A percentile compares a stretch with the other conserved stretches of the same genome.
Conservation (phyloP, 225 moss, liverwort and hornwort genomes). For the Takakia lepidozioides region DNA sequence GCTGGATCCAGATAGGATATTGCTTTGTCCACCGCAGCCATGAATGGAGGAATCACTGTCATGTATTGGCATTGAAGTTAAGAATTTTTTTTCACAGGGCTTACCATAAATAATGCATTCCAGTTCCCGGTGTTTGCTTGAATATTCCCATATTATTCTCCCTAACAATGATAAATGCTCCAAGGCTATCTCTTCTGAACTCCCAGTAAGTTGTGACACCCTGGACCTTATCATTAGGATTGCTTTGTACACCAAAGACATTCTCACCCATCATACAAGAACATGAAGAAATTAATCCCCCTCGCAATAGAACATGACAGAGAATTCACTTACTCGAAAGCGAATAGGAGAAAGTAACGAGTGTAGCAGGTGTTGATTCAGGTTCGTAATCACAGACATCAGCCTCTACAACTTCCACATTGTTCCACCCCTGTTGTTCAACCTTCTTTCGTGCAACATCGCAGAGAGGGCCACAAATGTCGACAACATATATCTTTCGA, state of each 20-base stretch:
- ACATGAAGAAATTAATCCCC: background rate
- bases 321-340: constrained; percentile 56
- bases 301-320: too few species aligned
- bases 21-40: constrained; percentile 73
- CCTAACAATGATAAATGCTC: too few species aligned
- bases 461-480: constrained; percentile 87
- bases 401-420: constrained; percentile 89
- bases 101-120: too few species aligned
- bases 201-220: too few species aligned
- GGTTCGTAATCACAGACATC: constrained; percentile 80
- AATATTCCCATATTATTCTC: too few species aligned
- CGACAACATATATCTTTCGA: constrained; percentile 79
- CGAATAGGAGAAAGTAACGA: constrained; percentile 85
- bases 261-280: background rate
- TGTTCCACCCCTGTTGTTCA: constrained; percentile 56
- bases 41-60: constrained; percentile 83
- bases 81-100: too few species aligned
- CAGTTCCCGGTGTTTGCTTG: too few species aligned
- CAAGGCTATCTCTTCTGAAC: too few species aligned
- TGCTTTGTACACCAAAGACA: too few species aligned
- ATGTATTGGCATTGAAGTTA: constrained; percentile 1
- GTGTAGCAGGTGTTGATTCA: constrained; percentile 50
- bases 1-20: constrained; percentile 57
- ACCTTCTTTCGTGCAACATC: constrained; percentile 66
- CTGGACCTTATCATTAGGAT: too few species aligned